phyloP scores from a whole-genome alignment of 225 moss, liverwort and hornwort species.

The Polytrichum formosum region DNA sequence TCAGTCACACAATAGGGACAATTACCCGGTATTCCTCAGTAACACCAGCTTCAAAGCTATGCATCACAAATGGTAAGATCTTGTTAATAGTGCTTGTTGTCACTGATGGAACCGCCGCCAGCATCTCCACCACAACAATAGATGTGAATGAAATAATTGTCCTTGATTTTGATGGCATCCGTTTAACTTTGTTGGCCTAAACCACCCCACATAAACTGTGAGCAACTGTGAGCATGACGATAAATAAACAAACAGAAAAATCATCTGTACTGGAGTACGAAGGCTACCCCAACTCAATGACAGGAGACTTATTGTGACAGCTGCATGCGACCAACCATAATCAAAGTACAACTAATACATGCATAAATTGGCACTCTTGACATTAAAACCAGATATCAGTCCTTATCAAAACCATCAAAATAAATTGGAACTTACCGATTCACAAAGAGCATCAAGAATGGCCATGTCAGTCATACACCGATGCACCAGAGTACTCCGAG shows the following conservation, averaged over 20 bases:
- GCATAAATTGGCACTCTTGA: too few relatives aligned
- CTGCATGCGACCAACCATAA: too few relatives aligned
- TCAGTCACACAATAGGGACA: constrained; percentile 1
- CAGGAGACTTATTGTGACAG: too few relatives aligned
- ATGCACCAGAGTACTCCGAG: constrained; percentile 74
- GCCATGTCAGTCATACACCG: constrained; percentile 69
- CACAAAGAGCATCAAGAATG: constrained; percentile 75
- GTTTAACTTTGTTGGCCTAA: constrained; percentile 70
- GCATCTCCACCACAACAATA: constrained; percentile 76
- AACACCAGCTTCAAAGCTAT: constrained; percentile 65
- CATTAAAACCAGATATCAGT: too few relatives aligned
- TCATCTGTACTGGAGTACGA: too few relatives aligned
- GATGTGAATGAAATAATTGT: constrained; percentile 63
- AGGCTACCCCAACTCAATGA: too few relatives aligned
- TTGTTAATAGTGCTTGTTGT: constrained; percentile 72
- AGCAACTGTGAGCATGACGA: not conserved
- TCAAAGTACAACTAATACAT: too few relatives aligned
- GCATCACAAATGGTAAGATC: constrained; percentile 74
- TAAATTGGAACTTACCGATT: constrained; percentile 48
- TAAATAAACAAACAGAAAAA: too few relatives aligned
- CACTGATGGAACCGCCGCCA: constrained; percentile 68
- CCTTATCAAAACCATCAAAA: too few relatives aligned
- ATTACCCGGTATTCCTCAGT: constrained; percentile 83
- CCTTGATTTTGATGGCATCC: constrained; percentile 64
- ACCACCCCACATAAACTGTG: constrained; percentile 3